These are phyloP conservation scores for Xerocomellus dryophilus DNA, from an alignment of 768 basidiomycete genomes.

Conservation along the genomic window DNA sequence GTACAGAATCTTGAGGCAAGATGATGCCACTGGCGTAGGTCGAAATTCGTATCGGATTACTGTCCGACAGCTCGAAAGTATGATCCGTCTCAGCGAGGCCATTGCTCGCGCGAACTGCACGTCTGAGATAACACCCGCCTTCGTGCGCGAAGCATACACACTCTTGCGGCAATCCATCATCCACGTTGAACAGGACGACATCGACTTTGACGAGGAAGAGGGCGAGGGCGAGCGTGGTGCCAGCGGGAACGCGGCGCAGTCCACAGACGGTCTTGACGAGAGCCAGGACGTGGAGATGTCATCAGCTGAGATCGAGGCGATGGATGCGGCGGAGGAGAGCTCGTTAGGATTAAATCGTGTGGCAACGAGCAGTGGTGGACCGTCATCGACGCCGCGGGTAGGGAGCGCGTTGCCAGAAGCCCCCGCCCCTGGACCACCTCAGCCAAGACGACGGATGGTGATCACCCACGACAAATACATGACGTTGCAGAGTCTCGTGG, in stretches of 20 bases:
- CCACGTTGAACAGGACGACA: conserved; percentile 98
- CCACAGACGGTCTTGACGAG: conserved; percentile 43
- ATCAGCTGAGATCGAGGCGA: conserved; percentile 54
- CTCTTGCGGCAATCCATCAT: conserved; percentile 96
- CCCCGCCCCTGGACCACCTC: conserved; percentile 37
- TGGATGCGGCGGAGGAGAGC: conserved; percentile 49
- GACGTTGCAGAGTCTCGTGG: conserved; percentile 82
- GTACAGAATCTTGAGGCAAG: conserved; percentile 87
- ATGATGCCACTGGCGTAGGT: conserved; percentile 84
- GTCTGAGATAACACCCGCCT: conserved; percentile 91
- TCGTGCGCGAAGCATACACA: conserved; percentile 93
- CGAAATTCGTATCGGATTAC: conserved; percentile 96
- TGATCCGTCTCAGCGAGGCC: conserved; percentile 96
- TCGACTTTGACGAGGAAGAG: conserved; percentile 95
- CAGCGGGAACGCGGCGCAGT: conserved; percentile 32
- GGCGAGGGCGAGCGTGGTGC: conserved; percentile 52
- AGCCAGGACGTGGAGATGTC: conserved; percentile 65
- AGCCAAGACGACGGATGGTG: conserved; percentile 72
- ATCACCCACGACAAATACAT: conserved; percentile 97
- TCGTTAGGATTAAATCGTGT: conserved; percentile 39
- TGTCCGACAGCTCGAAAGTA: conserved; percentile 95
- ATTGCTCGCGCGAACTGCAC: conserved; percentile 97
- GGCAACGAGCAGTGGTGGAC: conserved; percentile 35
- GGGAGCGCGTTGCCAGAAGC: conserved; percentile 29
- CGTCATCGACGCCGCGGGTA: conserved; percentile 33